Percentiles rank a stretch among this genome's conserved stretches.
Evolutionary conservation across 805 yeast genomes (phyloP).

Genomic region (Wickerhamiella lipophila): DNA sequence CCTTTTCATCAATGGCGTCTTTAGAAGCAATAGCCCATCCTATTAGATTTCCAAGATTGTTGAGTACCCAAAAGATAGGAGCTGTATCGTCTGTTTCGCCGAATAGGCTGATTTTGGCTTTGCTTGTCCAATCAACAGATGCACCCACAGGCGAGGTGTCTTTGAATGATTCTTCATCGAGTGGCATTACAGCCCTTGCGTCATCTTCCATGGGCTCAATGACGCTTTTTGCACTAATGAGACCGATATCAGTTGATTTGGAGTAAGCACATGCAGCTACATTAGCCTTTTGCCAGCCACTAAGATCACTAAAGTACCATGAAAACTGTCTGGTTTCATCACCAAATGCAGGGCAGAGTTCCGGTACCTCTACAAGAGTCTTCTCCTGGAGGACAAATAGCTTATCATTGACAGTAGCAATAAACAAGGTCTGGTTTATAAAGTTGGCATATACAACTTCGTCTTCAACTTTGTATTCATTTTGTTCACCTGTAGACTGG

Average conservation of each 20-base stretch:
- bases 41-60: constrained; percentile 18
- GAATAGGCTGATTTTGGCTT: constrained; percentile 11
- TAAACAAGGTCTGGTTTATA: neutral
- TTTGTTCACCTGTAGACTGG: neutral
- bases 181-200: constrained; percentile 17
- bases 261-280: constrained; percentile 16
- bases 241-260: constrained; percentile 16
- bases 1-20: constrained; percentile 7
- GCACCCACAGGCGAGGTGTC: constrained; percentile 20
- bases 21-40: constrained; percentile 18
- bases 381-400: constrained; percentile 4
- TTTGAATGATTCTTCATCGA: constrained; percentile 7
- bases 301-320: constrained; percentile 14
- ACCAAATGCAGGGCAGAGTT: constrained; percentile 18
- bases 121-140: constrained; percentile 12
- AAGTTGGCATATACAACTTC: neutral
- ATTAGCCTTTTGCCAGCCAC: constrained; percentile 8
- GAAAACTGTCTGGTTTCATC: constrained; percentile 9
- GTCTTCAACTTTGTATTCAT: neutral
- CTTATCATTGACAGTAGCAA: neutral
- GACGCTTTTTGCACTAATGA: neutral
- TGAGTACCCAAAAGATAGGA: constrained; percentile 19
- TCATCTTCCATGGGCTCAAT: constrained; percentile 9
- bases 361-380: constrained; percentile 10
- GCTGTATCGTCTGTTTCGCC: constrained; percentile 14